A percentile compares a stretch with the other conserved stretches of the same genome.
phyloP scores from a whole-genome alignment of 2,329 filamentous ascomycete genomes.

The Gaeumannomyces tritici region DNA sequence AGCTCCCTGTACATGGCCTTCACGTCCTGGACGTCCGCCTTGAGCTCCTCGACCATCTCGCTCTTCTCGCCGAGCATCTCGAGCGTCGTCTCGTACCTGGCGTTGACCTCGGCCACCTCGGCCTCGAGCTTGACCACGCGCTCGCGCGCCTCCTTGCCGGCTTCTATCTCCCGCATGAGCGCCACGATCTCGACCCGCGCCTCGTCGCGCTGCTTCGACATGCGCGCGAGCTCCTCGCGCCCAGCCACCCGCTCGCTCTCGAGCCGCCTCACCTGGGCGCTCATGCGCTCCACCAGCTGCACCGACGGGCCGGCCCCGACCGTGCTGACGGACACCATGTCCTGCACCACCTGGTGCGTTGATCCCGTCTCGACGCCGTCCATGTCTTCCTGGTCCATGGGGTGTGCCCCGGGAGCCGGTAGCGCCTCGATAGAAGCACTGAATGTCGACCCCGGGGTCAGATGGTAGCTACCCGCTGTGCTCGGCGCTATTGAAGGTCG shows the following conservation, averaged over 20 bases:
- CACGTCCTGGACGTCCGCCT: constrained; percentile 80
- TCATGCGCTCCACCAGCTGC: constrained; percentile 93
- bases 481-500: constrained; percentile 29
- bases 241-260: constrained; percentile 86
- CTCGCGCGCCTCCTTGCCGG: constrained; percentile 48
- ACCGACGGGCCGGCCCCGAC: constrained; percentile 86
- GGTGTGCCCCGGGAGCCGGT: constrained; percentile 28
- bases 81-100: constrained; percentile 79
- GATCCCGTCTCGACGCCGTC: constrained; percentile 49
- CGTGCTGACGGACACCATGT: constrained; percentile 83
- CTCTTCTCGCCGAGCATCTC: constrained; percentile 97
- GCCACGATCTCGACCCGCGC: constrained; percentile 83
- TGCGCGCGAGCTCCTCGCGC: constrained; percentile 73
- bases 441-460: constrained; percentile 24
- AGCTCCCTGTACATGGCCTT: constrained; percentile 95
- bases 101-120: constrained; percentile 57
- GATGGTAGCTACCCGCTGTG: constrained; percentile 15
- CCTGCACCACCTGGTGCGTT: constrained; percentile 63
- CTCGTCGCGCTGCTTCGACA: constrained; percentile 82
- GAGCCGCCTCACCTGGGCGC: constrained; percentile 78
- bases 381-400: constrained; percentile 36
- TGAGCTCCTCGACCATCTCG: constrained; percentile 85
- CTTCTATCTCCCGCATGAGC: constrained; percentile 79
- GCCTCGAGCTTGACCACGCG: constrained; percentile 57
- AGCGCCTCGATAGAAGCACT: constrained; percentile 38